Evolutionary conservation across 2,329 filamentous ascomycete species (phyloP).

Genomic region (Trichoderma guizhouense): DNA sequence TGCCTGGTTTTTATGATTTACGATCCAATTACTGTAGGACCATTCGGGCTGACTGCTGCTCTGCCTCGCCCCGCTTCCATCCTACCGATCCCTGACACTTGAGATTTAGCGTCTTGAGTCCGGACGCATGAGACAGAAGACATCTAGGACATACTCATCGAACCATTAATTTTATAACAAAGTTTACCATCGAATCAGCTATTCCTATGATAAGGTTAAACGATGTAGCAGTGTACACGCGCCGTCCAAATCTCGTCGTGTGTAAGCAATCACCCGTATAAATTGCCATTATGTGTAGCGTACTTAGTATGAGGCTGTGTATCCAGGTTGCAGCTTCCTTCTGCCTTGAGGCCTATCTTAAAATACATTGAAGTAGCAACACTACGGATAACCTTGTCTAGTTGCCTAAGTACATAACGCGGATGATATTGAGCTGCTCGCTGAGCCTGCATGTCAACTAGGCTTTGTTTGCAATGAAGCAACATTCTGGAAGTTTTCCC

Average conservation of each 20-base stretch:
- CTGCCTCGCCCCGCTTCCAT: slow-evolving; percentile 4
- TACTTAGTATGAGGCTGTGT: neutral
- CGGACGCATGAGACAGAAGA: neutral
- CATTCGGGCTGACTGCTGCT: neutral
- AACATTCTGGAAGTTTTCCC: neutral
- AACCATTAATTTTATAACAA: neutral
- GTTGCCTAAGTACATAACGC: too few species aligned
- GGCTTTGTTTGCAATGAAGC: neutral
- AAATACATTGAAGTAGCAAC: neutral
- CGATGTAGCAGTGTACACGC: too few species aligned
- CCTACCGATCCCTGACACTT: neutral
- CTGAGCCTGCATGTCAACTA: neutral
- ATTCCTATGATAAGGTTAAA: neutral
- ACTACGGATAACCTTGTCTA: neutral
- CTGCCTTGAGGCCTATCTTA: neutral
- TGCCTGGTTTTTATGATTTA: neutral
- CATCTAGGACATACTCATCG: neutral
- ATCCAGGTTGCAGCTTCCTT: neutral
- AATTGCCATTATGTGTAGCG: too few species aligned
- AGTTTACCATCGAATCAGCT: neutral
- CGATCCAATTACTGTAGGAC: neutral
- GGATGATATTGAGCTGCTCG: neutral
- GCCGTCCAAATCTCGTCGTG: too few species aligned
- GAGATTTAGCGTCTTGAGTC: neutral
- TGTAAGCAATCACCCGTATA: too few species aligned